Base-by-base conservation (phyloP, 371 early-diverging fungal genomes). In the Thermomucor indicae-seudaticae region DNA sequence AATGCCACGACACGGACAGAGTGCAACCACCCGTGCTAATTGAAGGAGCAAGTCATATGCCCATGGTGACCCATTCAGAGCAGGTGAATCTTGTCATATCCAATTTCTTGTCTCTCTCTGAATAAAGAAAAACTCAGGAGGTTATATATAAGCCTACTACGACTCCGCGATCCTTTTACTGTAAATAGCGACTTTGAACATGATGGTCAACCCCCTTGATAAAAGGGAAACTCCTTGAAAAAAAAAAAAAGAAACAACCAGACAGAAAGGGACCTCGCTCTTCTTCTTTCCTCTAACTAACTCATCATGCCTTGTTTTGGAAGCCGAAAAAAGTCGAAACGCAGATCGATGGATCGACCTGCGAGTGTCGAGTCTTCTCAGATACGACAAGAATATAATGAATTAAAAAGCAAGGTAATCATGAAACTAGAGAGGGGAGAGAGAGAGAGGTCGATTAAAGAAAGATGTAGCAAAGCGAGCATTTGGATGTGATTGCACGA, bases 31-130 rank as follows among this genome's bases (percentile, higher is more conserved):
- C 81, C 20, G 78, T 78, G 43, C 57, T 83, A 14, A 76, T 87
- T 27, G 77, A 78, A 12, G 70, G 70, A 44, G 76, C 82, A 22
- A 84, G 81, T 19, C 88, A 87, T 68, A 65, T 75, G 48, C 75
- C 79, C 4, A 86, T 86, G 83, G 46, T 83, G 2, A 84, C 85
- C 44, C 65, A 76, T n/a, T 77, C 84, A 37, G 12, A 49, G 14
- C 49, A 39, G 22, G 39, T 49, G n/a, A 49, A 49, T 29, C n/a
- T n/a, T n/a, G n/a, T n/a, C n/a, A n/a, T n/a, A n/a, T n/a, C n/a
- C n/a, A n/a, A n/a, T n/a, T n/a, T n/a, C n/a, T n/a, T n/a, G n/a
- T n/a, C n/a, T n/a, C n/a, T n/a, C n/a, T n/a, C n/a, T n/a, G n/a
- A n/a, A n/a, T n/a, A n/a, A n/a, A n/a, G n/a, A n/a, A n/a, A n/a